A percentile compares a stretch with the other conserved stretches of the same genome.
Conservation (phyloP, 2,329 filamentous ascomycete genomes). For the Pseudogymnoascus sp. region DNA sequence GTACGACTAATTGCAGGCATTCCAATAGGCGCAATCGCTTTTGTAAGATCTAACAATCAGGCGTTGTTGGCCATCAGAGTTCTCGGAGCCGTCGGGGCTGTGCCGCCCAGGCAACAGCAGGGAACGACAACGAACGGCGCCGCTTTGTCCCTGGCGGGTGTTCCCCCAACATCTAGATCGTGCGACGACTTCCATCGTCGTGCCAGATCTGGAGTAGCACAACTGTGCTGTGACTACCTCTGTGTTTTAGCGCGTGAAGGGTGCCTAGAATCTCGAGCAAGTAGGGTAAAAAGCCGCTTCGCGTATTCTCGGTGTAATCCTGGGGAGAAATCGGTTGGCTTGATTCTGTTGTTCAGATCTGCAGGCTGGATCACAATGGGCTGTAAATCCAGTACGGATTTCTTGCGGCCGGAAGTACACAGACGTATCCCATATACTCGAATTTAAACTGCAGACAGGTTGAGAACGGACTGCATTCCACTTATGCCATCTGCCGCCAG, state of each 20-base stretch:
- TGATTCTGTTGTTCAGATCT: not conserved
- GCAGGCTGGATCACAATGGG: not conserved
- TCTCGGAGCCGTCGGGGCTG: not conserved
- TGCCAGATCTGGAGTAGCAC: not conserved
- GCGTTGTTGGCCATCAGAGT: not conserved
- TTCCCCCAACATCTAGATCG: not conserved
- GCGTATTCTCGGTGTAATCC: not conserved
- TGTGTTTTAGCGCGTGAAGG: not conserved
- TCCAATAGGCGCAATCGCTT: not conserved
- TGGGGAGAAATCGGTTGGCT: not conserved
- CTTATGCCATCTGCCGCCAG: conserved; percentile 2
- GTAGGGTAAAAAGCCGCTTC: not conserved
- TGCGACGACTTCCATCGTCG: not conserved
- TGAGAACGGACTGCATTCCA: not conserved
- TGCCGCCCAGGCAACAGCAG: not conserved
- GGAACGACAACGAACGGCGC: not conserved
- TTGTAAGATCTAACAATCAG: not conserved
- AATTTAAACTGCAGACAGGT: not conserved
- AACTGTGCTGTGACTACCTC: not conserved
- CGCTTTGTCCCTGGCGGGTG: not conserved
- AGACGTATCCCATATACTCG: not conserved
- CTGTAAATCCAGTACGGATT: not conserved
- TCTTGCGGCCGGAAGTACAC: not conserved
- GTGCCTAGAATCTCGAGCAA: not conserved
- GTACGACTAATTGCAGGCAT: not conserved